phyloP scores from a whole-genome alignment of 2,329 filamentous ascomycete genomes.

The Aspergillus awamori region DNA sequence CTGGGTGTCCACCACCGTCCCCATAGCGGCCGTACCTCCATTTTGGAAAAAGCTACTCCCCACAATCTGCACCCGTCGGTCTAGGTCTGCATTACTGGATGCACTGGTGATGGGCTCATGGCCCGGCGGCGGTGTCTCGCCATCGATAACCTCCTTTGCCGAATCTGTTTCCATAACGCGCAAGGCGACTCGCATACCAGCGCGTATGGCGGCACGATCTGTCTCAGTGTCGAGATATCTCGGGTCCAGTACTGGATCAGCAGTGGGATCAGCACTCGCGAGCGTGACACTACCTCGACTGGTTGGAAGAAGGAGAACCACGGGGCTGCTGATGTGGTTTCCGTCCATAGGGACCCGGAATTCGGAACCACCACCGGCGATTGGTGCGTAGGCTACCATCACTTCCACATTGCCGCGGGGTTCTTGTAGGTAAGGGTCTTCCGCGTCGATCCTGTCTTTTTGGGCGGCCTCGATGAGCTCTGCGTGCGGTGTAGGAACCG shows the following conservation, averaged over 20 bases:
- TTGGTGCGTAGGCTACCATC: conserved; percentile 15
- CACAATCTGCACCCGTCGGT: conserved; percentile 10
- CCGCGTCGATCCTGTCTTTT: background rate
- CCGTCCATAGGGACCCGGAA: conserved; percentile 22
- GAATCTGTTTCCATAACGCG: conserved; percentile 10
- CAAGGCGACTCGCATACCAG: conserved; percentile 11
- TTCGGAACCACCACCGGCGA: conserved; percentile 12
- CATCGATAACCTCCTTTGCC: conserved; percentile 22
- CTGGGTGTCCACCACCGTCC: conserved; percentile 20
- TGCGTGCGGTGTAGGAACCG: background rate
- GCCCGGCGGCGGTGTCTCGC: conserved; percentile 13
- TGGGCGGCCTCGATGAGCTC: background rate
- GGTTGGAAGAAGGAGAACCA: conserved; percentile 18
- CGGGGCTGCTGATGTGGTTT: conserved; percentile 19
- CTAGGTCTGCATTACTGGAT: conserved; percentile 10
- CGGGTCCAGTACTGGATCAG: conserved; percentile 26
- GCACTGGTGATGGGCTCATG: background rate
- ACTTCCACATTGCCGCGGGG: conserved; percentile 5
- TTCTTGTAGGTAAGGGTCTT: background rate
- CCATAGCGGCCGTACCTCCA: conserved; percentile 20
- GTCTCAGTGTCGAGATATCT: conserved; percentile 27
- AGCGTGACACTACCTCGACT: conserved; percentile 29
- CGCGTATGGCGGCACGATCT: conserved; percentile 27
- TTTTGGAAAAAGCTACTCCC: conserved; percentile 15
- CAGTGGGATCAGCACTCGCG: conserved; percentile 19